Percentiles rank a stretch among this genome's conserved stretches.
These are phyloP conservation scores for Entomophthora muscae DNA, from an alignment of 371 early-diverging fungal genomes.

Conservation along the genomic window DNA sequence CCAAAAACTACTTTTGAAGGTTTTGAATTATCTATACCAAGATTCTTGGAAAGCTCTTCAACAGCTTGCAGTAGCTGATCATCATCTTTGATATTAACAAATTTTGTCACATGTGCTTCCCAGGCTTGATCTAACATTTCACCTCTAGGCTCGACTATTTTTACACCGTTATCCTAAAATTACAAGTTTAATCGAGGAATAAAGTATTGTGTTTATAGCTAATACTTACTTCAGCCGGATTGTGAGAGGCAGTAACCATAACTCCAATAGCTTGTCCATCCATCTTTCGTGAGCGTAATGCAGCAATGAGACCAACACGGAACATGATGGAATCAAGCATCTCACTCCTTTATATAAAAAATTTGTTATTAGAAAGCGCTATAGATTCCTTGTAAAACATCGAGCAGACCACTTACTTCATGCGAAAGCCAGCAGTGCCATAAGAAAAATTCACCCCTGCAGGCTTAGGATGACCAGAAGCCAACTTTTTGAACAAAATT, in stretches of 20 bases:
- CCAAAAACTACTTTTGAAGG: slow-evolving; percentile 61
- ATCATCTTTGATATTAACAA: slow-evolving; percentile 76
- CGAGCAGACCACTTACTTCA: slow-evolving; percentile 38
- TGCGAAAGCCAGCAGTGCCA: slow-evolving; percentile 97
- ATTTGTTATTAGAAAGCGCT: slow-evolving; percentile 9
- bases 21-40: slow-evolving; percentile 49
- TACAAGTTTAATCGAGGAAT: not conserved
- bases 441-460: slow-evolving; percentile 42
- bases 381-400: too few relatives aligned
- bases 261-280: slow-evolving; percentile 85
- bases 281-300: slow-evolving; percentile 73
- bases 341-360: slow-evolving; percentile 32
- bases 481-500: slow-evolving; percentile 16
- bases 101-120: slow-evolving; percentile 80
- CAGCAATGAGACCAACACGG: slow-evolving; percentile 84
- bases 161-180: slow-evolving; percentile 96
- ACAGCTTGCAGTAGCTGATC: slow-evolving; percentile 42
- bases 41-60: slow-evolving; percentile 36
- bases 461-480: slow-evolving; percentile 40
- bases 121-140: slow-evolving; percentile 96
- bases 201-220: not conserved
- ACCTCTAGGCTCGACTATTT: slow-evolving; percentile 96
- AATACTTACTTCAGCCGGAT: slow-evolving; percentile 62
- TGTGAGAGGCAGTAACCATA: slow-evolving; percentile 99
- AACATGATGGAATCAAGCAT: slow-evolving; percentile 82